Evolutionary conservation across 495 filamentous ascomycete genomes (phyloP), one percentile per base, ranked within the genome.

Genomic region (Penicillium crystallinum): DNA sequence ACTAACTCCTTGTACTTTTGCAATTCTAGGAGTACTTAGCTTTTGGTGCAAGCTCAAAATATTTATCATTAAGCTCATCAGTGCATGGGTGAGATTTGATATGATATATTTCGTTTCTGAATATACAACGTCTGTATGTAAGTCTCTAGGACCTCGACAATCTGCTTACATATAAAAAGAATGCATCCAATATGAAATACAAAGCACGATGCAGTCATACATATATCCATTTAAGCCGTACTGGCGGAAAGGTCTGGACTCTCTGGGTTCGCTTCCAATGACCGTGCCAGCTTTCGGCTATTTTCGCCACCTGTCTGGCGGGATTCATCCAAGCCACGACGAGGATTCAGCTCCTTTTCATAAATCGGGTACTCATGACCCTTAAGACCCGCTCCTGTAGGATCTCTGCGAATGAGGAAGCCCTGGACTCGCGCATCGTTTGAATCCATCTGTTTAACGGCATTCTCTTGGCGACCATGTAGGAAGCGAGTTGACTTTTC

Each of bases 391-490:
- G 63, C 68, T 12, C 76, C 72, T 2, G 67, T 67, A 15, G 74
- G 74, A 54, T 92, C 84, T 52, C 88, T 77, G 33, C 84, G 78
- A 59, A 80, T 76, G 18, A 95, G 59, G 59, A 95, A 95, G n/a
- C 65, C 77, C 55, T 88, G 72, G 30, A 96, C 79, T 44, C 87
- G 78, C 54, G 81, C 82, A 39, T 88, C 78, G 18, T 62, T 62
- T 34, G 74, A 78, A 46, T 68, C 73, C 52, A 77, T 73, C 27
- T 70, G 63, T 3, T 69, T 67, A 35, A 64, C 65, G 4, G 73
- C 70, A 42, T 77, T 72, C 39, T 70, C 73, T 53, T 82, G 75
- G n/a, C 81, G 75, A 35, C 73, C 71, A 15, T 63, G 74, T 57
- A 95, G 62, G 29, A 85, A 79, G 41, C 79, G 75, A 57, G 77